phyloP scores from a whole-genome alignment of 176 grass and related monocot species.

The Carex kokanica region DNA sequence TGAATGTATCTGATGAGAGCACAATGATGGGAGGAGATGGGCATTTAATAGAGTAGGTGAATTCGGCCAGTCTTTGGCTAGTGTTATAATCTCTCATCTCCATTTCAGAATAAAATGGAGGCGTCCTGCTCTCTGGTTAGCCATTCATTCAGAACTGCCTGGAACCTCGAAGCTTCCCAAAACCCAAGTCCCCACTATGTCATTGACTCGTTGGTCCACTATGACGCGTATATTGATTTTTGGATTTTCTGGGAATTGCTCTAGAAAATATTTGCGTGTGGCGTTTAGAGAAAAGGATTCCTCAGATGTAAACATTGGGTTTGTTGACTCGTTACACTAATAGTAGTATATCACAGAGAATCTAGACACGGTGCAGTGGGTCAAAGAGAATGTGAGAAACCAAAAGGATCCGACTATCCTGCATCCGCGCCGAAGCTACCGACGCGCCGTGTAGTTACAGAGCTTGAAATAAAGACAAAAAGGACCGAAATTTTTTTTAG shows the following conservation, averaged over 20 bases:
- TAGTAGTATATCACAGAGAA: not conserved
- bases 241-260: not conserved
- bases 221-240: not conserved
- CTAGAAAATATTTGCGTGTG: not conserved
- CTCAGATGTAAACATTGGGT: not conserved
- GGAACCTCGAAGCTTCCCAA: not conserved
- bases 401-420: not conserved
- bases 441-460: no score
- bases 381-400: not conserved
- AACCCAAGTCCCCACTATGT: not conserved
- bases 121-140: not conserved
- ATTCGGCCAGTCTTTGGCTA: not conserved
- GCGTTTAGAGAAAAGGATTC: not conserved
- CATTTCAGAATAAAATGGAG: not conserved
- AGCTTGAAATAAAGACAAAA: no score
- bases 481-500: no score
- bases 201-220: not conserved
- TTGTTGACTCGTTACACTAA: not conserved
- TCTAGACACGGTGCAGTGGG: not conserved
- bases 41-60: not conserved
- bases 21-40: not conserved
- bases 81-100: not conserved
- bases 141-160: not conserved
- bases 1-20: not conserved
- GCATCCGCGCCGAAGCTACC: no score